Evolutionary conservation across 2,329 filamentous ascomycete genomes (phyloP), one percentile per base, ranked within the genome.

Genomic region (Raffaelea arxii): DNA sequence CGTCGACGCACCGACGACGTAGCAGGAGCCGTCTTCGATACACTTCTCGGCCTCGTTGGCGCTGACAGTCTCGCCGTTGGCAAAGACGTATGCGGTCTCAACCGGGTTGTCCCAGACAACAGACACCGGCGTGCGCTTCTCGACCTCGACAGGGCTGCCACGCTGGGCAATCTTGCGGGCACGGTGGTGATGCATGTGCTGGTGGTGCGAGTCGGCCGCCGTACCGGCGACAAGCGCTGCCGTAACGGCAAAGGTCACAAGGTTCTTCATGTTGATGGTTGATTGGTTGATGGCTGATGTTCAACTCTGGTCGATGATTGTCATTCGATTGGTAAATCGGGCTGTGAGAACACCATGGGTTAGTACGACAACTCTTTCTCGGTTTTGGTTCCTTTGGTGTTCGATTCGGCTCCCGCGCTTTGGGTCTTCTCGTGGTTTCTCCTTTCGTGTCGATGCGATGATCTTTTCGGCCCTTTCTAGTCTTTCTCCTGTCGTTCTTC

Each of bases 11-110:
- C 78, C 77, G 40, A 84, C 69, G 42, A 85, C 68, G 41, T 83
- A 71, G 68, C 80, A 92, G 41, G 77, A 75, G 44, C 88, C 85
- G 51, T 82, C 75, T 48, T 74, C 67, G 55, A 97, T 74, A 53
- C 88, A 87, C 46, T 77, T 61, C 66, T 83, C 74, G 46, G 88
- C 88, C 50, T 88, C 75, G 0, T 75, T 65, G 50, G 75, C 65
- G 45, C 71, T 69, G 55, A 94, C 74, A 27, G 68, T 52, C 58
- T 80, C 56, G 50, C 82, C 83, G 50, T 84, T 77, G 46, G 90
- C 69, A 60, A 83, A 53, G 23, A 62, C 74, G 66, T 90, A 96
- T 47, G 83, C 75, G 47, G 82, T 78, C 55, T 81, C 75, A 44
- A 78, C 81, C 25, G 81, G 74, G 37, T 74, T 68, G 43, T 81